These are phyloP conservation scores for Botrytis pseudocinerea DNA, from an alignment of 2,329 filamentous ascomycete species.

Conservation along the genomic window DNA sequence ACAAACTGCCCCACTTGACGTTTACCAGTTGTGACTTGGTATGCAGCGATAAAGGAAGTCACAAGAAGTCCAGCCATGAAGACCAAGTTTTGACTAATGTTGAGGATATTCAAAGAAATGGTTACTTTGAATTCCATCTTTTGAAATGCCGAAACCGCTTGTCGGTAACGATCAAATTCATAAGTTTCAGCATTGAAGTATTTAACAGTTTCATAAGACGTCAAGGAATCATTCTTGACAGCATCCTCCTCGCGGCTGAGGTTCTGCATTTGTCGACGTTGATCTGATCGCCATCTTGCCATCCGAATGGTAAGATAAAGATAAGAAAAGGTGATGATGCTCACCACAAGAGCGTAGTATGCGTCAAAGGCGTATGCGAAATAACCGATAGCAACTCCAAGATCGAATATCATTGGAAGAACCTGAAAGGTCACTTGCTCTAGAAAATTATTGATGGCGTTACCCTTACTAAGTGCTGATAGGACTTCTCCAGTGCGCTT, in stretches of 20 bases:
- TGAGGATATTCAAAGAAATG: constrained; percentile 76
- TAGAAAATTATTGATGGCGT: constrained; percentile 92
- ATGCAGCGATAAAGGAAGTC: constrained; percentile 72
- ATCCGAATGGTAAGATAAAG: constrained; percentile 95
- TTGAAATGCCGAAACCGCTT: constrained; percentile 71
- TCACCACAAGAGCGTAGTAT: constrained; percentile 86
- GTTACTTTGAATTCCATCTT: constrained; percentile 73
- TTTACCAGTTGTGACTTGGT: constrained; percentile 69
- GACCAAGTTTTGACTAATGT: constrained; percentile 76
- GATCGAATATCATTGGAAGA: constrained; percentile 88
- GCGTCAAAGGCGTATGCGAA: constrained; percentile 79
- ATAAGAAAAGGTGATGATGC: constrained; percentile 92
- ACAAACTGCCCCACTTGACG: constrained; percentile 72
- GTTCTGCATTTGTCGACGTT: constrained; percentile 91
- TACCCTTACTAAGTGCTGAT: constrained; percentile 93
- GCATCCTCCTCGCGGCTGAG: constrained; percentile 93
- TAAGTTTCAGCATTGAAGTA: constrained; percentile 85
- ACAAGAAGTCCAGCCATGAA: constrained; percentile 76
- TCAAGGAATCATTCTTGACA: constrained; percentile 97
- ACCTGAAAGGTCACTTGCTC: constrained; percentile 97
- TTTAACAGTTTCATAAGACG: constrained; percentile 95
- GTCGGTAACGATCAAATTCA: constrained; percentile 72
- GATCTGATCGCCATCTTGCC: constrained; percentile 88
- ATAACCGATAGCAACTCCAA: constrained; percentile 80
- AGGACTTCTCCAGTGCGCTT: constrained; percentile 97